phyloP scores from a whole-genome alignment of 2,329 filamentous ascomycete species.

The Xylaria sp. region DNA sequence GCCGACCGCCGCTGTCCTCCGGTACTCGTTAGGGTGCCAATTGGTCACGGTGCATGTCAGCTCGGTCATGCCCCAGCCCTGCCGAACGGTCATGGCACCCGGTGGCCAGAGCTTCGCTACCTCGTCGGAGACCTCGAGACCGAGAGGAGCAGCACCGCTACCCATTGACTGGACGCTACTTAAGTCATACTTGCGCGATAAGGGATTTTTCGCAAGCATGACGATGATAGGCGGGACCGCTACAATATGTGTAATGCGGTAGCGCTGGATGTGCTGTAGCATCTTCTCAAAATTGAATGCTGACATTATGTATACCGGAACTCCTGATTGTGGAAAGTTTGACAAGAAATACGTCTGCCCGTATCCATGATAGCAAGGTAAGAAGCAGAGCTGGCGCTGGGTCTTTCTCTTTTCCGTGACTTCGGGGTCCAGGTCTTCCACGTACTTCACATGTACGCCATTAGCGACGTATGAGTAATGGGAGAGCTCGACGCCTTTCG shows the following conservation, averaged over 20 bases:
- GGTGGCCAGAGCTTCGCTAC: slow-evolving; percentile 66
- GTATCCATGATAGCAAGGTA: slow-evolving; percentile 82
- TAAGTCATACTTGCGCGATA: slow-evolving; percentile 73
- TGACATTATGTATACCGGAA: slow-evolving; percentile 81
- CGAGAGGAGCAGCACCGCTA: slow-evolving; percentile 77
- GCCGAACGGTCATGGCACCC: slow-evolving; percentile 56
- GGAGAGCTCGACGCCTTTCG: slow-evolving; percentile 86
- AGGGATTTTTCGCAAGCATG: slow-evolving; percentile 76
- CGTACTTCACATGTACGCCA: slow-evolving; percentile 66
- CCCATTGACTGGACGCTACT: slow-evolving; percentile 69
- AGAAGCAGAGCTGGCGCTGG: slow-evolving; percentile 68
- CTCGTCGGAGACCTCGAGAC: slow-evolving; percentile 66
- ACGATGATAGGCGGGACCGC: slow-evolving; percentile 82
- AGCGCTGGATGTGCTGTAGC: slow-evolving; percentile 74
- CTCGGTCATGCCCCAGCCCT: slow-evolving; percentile 93
- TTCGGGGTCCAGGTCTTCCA: slow-evolving; percentile 59
- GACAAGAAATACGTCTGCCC: slow-evolving; percentile 78
- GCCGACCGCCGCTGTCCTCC: slow-evolving; percentile 65
- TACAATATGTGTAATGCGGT: slow-evolving; percentile 72
- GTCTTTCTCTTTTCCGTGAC: slow-evolving; percentile 56
- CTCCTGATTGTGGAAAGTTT: slow-evolving; percentile 63
- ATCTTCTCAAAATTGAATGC: slow-evolving; percentile 80
- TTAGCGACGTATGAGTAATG: slow-evolving; percentile 82
- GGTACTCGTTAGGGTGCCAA: slow-evolving; percentile 65
- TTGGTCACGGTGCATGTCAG: slow-evolving; percentile 75